phyloP scores from a whole-genome alignment of 768 basidiomycete genomes.

The Lactarius sp. region DNA sequence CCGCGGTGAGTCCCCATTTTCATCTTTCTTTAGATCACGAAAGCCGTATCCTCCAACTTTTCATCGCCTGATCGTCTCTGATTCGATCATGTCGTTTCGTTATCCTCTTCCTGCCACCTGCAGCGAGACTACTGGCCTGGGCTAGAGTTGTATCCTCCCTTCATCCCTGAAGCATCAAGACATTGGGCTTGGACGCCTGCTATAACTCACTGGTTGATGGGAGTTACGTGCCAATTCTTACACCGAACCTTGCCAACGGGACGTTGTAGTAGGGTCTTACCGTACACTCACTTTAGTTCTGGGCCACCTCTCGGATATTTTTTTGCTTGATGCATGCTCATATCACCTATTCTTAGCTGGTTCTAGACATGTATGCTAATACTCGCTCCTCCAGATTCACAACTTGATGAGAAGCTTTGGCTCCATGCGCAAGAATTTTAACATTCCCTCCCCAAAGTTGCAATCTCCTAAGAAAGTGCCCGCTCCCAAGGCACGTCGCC shows the following conservation, averaged over 20 bases:
- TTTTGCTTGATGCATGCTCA: not conserved
- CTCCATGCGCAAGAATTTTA: slow-evolving; percentile 58
- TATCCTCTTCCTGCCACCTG: not conserved
- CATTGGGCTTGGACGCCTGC: not conserved
- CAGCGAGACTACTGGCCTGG: not conserved
- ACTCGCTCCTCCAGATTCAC: slow-evolving; percentile 13
- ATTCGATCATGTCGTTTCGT: not conserved
- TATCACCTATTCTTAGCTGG: not conserved
- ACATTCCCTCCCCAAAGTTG: slow-evolving; percentile 36
- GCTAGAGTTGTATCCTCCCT: not conserved
- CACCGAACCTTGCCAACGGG: not conserved
- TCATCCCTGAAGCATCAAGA: not conserved
- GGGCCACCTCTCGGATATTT: not conserved
- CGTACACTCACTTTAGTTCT: no score
- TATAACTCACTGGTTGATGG: not conserved
- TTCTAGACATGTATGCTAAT: slow-evolving; percentile 1
- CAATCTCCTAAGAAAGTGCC: slow-evolving; percentile 45
- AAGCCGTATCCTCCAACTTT: not conserved
- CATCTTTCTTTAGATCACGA: not conserved
- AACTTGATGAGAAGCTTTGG: slow-evolving; percentile 57
- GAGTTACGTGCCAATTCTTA: not conserved
- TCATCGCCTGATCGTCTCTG: not conserved
- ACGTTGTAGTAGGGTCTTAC: not conserved
- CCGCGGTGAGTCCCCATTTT: slow-evolving; percentile 49
- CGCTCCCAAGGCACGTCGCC: slow-evolving; percentile 38